Evolutionary conservation across 2,329 filamentous ascomycete genomes (phyloP).

Genomic region (Alternaria conjuncta): DNA sequence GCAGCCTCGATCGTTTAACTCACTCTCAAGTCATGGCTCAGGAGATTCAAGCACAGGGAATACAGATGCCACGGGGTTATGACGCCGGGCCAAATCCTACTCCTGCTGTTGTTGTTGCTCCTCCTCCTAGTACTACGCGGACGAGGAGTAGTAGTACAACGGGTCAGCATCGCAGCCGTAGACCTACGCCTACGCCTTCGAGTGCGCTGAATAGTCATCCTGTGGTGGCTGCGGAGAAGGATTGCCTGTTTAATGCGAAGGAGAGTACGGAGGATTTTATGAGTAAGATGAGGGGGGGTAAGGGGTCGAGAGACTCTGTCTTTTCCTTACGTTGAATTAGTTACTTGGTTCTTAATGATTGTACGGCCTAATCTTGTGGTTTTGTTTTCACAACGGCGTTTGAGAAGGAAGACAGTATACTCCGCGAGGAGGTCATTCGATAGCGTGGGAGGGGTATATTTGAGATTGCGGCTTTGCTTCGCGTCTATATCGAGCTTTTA

Average conservation of each 20-base stretch:
- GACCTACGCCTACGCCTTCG: neutral
- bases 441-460: neutral
- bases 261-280: constrained; percentile 4
- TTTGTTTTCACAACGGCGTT: neutral
- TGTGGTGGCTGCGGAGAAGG: neutral
- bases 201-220: neutral
- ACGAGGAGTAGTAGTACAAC: neutral
- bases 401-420: neutral
- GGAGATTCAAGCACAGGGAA: neutral
- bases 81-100: neutral
- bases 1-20: constrained; percentile 13
- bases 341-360: neutral
- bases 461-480: neutral
- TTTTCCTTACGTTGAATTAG: neutral
- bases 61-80: neutral
- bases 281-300: neutral
- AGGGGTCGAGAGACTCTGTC: neutral
- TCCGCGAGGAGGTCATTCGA: neutral
- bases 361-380: neutral
- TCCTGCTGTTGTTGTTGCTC: neutral
- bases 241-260: neutral
- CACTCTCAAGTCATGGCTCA: constrained; percentile 4
- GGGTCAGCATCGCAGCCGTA: neutral
- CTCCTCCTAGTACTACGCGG: neutral
- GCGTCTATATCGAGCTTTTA: neutral